Conservation (phyloP, 2,329 filamentous ascomycete genomes). For the Cordyceps javanica region DNA sequence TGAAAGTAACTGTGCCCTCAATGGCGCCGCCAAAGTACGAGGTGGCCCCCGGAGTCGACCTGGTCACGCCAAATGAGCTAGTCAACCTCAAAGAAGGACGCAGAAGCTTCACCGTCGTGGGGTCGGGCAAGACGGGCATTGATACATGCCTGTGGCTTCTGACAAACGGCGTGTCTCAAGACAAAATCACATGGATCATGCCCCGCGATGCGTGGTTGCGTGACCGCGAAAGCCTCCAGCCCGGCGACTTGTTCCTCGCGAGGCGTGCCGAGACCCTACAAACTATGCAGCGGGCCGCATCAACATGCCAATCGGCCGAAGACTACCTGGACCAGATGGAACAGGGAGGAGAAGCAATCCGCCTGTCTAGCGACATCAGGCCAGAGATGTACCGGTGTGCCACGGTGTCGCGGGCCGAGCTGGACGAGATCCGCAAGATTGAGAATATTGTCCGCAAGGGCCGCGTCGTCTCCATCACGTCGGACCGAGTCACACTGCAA, state of each 20-base stretch:
- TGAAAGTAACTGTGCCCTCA: neutral
- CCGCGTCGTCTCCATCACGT: constrained; percentile 12
- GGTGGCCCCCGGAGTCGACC: neutral
- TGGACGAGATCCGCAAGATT: constrained; percentile 6
- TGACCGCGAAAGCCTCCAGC: constrained; percentile 5
- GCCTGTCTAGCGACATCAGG: neutral
- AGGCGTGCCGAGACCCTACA: neutral
- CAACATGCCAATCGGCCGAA: neutral
- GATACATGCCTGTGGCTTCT: constrained; percentile 10
- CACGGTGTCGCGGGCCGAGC: constrained; percentile 1
- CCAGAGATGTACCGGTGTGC: constrained; percentile 1
- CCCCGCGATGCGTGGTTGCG: constrained; percentile 5
- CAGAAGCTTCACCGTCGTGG: neutral
- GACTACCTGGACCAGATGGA: constrained; percentile 5
- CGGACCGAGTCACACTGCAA: neutral
- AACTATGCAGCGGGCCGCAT: neutral
- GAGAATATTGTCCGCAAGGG: constrained; percentile 5
- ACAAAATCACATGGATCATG: constrained; percentile 6
- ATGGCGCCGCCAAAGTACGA: neutral
- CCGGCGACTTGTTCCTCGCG: neutral
- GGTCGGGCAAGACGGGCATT: constrained; percentile 8
- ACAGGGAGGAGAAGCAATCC: neutral
- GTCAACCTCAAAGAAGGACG: neutral
- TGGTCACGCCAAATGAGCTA: constrained; percentile 7
- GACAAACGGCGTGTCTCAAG: neutral